Evolutionary conservation across 2,329 filamentous ascomycete genomes (phyloP), one percentile per base, ranked within the genome.

Genomic region (Sphaceloma murrayae): DNA sequence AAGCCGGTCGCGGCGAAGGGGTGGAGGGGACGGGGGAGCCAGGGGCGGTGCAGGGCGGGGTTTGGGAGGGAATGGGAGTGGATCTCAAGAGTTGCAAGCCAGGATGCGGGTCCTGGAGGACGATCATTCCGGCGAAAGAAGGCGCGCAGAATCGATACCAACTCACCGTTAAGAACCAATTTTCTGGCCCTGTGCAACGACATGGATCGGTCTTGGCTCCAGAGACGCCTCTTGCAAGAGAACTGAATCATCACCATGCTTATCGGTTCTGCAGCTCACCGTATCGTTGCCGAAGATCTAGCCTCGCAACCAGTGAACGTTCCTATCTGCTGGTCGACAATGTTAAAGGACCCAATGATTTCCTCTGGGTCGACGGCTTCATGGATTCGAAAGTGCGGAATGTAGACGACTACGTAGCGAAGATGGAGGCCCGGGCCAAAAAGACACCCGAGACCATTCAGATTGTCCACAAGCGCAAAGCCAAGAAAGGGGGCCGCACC

Each of bases 391-490:
- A 26, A 26, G 27, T 43, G 9, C 30, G 40, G 11, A 10, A 17
- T 18, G 26, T 32, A 10, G 40, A 43, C 40, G 40, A 34, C 27
- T 32, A 24, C 10, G 26, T 16, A 18, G 27, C 40, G n/a, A 34
- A 43, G 14, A 34, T 43, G 27, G 9, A 43, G n/a, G 8, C 24
- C n/a, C 36, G 36, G 14, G 24, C 6, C 22, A 3, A 27, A 2
- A 13, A 13, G 13, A 6, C 36, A 5, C 36, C 36, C 5, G 22
- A 6, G 2, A 16, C 36, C 5, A 18, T 29, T 7, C 27, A 29
- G 22, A 29, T 29, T 14, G 16, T 40, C 5, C 36, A 40, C 24
- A 40, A 40, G 30, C 36, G 36, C 36, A 29, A 40, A 14, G 36
- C 36, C 4, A 40, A 40, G 22, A 19, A 16, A 14, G 36, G 36